Percentiles rank a stretch among this genome's conserved stretches.
These are phyloP conservation scores for Melaleuca quinquenervia DNA, from an alignment of 345 rosid species.

Conservation along the genomic window DNA sequence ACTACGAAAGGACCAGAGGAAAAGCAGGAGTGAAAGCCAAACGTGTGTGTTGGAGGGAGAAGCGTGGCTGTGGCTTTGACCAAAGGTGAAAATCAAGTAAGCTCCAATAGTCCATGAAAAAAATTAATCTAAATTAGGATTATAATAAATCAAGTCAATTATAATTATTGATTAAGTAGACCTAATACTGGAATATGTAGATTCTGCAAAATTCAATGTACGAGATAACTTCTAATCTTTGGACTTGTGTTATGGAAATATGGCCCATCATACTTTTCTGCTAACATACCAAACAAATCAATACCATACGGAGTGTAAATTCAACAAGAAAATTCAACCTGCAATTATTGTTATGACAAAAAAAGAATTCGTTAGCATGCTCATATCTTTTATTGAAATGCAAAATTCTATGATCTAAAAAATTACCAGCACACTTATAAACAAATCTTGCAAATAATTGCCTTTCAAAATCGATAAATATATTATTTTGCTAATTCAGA, in stretches of 20 bases:
- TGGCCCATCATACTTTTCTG: not conserved
- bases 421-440: not conserved
- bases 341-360: not conserved
- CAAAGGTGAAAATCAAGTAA: not conserved
- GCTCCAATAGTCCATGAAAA: not conserved
- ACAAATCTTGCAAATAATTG: not conserved
- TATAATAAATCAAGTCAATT: fast-evolving
- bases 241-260: not conserved
- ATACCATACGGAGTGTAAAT: not conserved
- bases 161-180: not conserved
- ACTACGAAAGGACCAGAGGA: not conserved
- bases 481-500: not conserved
- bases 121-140: not conserved
- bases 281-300: not conserved
- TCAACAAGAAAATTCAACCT: not conserved
- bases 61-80: not conserved
- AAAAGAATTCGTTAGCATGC: not conserved
- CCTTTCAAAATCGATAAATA: not conserved
- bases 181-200: not conserved
- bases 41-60: not conserved
- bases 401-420: not conserved
- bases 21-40: not conserved
- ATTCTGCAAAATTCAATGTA: not conserved
- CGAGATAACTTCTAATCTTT: not conserved
- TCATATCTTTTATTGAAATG: not conserved